A percentile compares a stretch with the other conserved stretches of the same genome.
phyloP scores from a whole-genome alignment of 208 protist genomes.

The Crithidia sp. region DNA sequence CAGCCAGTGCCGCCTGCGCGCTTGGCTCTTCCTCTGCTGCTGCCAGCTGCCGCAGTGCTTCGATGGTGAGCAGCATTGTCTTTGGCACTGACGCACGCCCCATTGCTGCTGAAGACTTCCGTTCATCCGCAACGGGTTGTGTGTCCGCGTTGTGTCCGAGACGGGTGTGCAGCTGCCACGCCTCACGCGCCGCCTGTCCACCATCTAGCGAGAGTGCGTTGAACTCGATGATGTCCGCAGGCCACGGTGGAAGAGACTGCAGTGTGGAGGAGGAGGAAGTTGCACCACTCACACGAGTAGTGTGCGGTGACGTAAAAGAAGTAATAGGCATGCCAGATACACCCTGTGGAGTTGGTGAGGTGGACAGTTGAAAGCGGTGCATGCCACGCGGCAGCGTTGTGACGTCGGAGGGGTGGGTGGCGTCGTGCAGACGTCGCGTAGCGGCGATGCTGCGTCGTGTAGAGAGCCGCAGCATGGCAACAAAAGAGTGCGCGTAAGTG shows the following conservation, averaged over 20 bases:
- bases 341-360: background rate
- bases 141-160: background rate
- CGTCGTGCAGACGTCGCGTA: background rate
- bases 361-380: slow-evolving; percentile 9
- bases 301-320: background rate
- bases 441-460: background rate
- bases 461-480: background rate
- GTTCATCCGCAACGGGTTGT: background rate
- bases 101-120: background rate
- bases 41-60: slow-evolving; percentile 13
- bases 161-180: slow-evolving; percentile 6
- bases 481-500: background rate
- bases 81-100: slow-evolving; percentile 2
- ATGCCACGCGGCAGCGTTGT: slow-evolving; percentile 27
- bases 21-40: slow-evolving; percentile 29
- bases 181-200: slow-evolving; percentile 55
- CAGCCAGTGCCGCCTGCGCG: slow-evolving; percentile 36
- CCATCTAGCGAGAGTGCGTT: slow-evolving; percentile 52
- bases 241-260: slow-evolving; percentile 57
- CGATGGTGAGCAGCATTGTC: slow-evolving; percentile 3
- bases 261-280: background rate
- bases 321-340: no score
- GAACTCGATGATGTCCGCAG: slow-evolving; percentile 71
- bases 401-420: background rate
- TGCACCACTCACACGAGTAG: background rate